Evolutionary conservation across 1,139 yeast genomes (phyloP).

Genomic region (Hanseniaspora gamundiae): DNA sequence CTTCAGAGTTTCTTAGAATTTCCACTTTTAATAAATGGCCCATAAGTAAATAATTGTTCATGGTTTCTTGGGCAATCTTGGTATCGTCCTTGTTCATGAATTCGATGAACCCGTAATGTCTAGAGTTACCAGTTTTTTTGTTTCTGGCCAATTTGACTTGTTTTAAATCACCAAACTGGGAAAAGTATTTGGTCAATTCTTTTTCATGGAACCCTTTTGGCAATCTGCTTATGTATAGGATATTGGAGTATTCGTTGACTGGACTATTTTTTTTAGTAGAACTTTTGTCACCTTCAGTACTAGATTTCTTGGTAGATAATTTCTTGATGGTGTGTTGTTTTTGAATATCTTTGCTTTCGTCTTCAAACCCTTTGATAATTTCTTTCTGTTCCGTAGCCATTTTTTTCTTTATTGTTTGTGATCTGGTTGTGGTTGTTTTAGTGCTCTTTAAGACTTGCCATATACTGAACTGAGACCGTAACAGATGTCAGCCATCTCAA

Average conservation of each 20-base stretch:
- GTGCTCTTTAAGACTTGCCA: neutral
- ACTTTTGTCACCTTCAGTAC: conserved; percentile 11
- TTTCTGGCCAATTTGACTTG: conserved; percentile 76
- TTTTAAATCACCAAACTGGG: conserved; percentile 77
- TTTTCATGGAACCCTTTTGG: conserved; percentile 87
- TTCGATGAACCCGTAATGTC: conserved; percentile 88
- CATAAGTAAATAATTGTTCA: conserved; percentile 84
- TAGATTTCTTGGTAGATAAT: conserved; percentile 14
- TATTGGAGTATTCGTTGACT: conserved; percentile 35
- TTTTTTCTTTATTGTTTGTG: conserved; percentile 2
- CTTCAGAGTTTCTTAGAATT: conserved; percentile 25
- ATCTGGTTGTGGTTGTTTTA: neutral
- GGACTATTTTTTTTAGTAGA: conserved; percentile 9
- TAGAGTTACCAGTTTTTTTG: conserved; percentile 81
- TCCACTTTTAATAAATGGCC: conserved; percentile 73
- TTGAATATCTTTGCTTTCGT: conserved; percentile 7
- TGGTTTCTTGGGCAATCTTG: conserved; percentile 79
- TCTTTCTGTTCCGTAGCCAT: conserved; percentile 5
- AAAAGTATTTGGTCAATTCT: conserved; percentile 62
- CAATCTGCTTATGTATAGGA: conserved; percentile 79
- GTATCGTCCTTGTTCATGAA: conserved; percentile 69
- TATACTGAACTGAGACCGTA: too few species aligned
- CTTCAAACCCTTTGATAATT: conserved; percentile 8
- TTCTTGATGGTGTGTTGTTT: conserved; percentile 21
- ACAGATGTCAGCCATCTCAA: too few species aligned